These are phyloP conservation scores for Dioscorea dumetorum DNA, from an alignment of 106 monocot genomes.

Conservation along the genomic window DNA sequence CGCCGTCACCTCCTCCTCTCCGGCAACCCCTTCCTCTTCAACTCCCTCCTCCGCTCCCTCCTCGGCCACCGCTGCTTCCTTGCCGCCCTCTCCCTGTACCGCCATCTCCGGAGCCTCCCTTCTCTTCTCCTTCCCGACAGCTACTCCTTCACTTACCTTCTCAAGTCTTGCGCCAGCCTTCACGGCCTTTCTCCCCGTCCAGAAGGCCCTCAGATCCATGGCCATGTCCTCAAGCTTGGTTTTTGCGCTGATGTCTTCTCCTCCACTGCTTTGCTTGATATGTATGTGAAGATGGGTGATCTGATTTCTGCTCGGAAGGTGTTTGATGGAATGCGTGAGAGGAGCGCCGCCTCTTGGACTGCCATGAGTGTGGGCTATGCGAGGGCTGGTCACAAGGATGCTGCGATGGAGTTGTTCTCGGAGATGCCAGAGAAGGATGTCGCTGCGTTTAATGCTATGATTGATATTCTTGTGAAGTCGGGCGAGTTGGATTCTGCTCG, in stretches of 20 bases:
- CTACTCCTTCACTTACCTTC: slow-evolving; percentile 42
- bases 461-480: slow-evolving; percentile 30
- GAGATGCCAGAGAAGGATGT: slow-evolving; percentile 40
- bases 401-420: slow-evolving; percentile 24
- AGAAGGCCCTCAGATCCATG: slow-evolving; percentile 30
- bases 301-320: slow-evolving; percentile 15
- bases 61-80: slow-evolving; percentile 6
- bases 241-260: slow-evolving; percentile 12
- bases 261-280: slow-evolving; percentile 29
- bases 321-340: slow-evolving; percentile 33
- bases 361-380: slow-evolving; percentile 31
- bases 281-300: slow-evolving; percentile 20
- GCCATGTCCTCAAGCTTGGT: slow-evolving; percentile 23
- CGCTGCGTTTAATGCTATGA: slow-evolving; percentile 43
- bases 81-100: slow-evolving; percentile 20
- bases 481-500: slow-evolving; percentile 31
- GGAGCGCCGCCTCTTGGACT: slow-evolving; percentile 26
- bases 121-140: slow-evolving; percentile 16
- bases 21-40: slow-evolving; percentile 29
- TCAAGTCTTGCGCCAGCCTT: slow-evolving; percentile 21
- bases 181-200: background rate
- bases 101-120: slow-evolving; percentile 6
- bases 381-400: slow-evolving; percentile 5
- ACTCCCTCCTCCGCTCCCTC: slow-evolving; percentile 25
- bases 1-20: background rate